Conservation (phyloP, 768 basidiomycete genomes). For the Mycena albidolilacea region DNA sequence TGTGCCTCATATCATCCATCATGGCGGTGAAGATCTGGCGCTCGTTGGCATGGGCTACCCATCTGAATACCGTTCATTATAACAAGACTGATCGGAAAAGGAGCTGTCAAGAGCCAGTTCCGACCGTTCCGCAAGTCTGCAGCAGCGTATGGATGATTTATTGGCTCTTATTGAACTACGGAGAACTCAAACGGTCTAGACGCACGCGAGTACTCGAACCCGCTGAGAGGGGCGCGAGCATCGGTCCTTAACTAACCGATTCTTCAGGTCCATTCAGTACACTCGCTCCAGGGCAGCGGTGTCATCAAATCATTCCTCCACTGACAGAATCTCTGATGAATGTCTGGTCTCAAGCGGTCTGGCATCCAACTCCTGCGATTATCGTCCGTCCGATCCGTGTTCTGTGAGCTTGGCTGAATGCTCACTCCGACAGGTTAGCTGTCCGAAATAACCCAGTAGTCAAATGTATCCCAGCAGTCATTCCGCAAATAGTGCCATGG, state of each 20-base stretch:
- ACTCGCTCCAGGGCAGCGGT: not conserved
- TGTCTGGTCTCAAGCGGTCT: not conserved
- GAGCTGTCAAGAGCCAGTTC: no score
- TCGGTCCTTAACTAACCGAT: not conserved
- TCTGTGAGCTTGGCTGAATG: not conserved
- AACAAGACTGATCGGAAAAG: no score
- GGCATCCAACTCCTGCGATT: not conserved
- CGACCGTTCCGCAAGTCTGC: no score
- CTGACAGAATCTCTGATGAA: not conserved
- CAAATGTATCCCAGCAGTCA: not conserved
- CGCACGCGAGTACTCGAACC: not conserved
- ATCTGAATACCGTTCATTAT: no score
- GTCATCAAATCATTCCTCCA: not conserved
- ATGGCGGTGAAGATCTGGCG: no score
- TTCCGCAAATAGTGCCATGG: constrained; percentile 7
- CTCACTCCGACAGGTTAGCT: not conserved
- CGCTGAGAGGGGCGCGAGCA: not conserved
- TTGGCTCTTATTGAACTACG: not conserved
- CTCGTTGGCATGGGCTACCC: no score
- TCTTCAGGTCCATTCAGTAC: not conserved
- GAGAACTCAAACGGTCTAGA: not conserved
- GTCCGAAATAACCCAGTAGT: constrained; percentile 2
- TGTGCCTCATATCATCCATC: no score
- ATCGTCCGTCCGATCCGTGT: no score
- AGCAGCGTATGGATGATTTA: no score